phyloP scores from a whole-genome alignment of 805 yeast genomes.

The Saccharomycodes ludwigii region DNA sequence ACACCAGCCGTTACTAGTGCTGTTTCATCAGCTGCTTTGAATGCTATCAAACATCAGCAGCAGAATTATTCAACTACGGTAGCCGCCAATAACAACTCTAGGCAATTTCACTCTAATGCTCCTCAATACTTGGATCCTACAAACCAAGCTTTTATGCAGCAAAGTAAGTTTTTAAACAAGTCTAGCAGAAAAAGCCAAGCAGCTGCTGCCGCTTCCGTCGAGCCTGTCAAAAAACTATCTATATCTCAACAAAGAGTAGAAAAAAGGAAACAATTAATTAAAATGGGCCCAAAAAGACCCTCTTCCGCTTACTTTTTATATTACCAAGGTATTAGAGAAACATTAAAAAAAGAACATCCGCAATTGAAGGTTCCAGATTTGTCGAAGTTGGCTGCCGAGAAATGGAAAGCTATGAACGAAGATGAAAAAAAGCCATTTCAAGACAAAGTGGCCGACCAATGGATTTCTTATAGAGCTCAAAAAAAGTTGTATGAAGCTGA shows the following conservation, averaged over 20 bases:
- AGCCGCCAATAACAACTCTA: slow-evolving; percentile 4
- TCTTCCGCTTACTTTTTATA: slow-evolving; percentile 27
- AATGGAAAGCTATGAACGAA: slow-evolving; percentile 73
- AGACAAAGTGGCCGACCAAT: slow-evolving; percentile 30
- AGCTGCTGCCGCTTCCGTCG: slow-evolving; percentile 9
- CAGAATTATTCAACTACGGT: neutral
- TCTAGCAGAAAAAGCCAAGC: too few relatives aligned
- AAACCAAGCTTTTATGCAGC: neutral
- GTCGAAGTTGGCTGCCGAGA: slow-evolving; percentile 67
- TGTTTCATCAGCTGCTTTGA: slow-evolving; percentile 1
- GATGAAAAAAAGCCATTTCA: slow-evolving; percentile 74
- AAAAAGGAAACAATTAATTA: slow-evolving; percentile 23
- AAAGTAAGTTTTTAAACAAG: neutral
- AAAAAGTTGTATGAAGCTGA: slow-evolving; percentile 25
- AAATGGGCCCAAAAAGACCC: slow-evolving; percentile 27
- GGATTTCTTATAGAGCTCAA: slow-evolving; percentile 23
- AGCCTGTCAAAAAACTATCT: slow-evolving; percentile 20
- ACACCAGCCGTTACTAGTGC: slow-evolving; percentile 7
- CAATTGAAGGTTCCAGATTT: slow-evolving; percentile 27
- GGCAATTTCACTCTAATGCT: slow-evolving; percentile 6
- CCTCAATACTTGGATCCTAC: slow-evolving; percentile 2
- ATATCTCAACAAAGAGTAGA: slow-evolving; percentile 25
- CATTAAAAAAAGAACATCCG: slow-evolving; percentile 20
- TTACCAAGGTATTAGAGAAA: slow-evolving; percentile 23
- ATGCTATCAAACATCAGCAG: neutral